Evolutionary conservation across 306 rosid species (phyloP), one percentile per base, ranked within the genome.

Genomic region (Citrullus colocynthis): DNA sequence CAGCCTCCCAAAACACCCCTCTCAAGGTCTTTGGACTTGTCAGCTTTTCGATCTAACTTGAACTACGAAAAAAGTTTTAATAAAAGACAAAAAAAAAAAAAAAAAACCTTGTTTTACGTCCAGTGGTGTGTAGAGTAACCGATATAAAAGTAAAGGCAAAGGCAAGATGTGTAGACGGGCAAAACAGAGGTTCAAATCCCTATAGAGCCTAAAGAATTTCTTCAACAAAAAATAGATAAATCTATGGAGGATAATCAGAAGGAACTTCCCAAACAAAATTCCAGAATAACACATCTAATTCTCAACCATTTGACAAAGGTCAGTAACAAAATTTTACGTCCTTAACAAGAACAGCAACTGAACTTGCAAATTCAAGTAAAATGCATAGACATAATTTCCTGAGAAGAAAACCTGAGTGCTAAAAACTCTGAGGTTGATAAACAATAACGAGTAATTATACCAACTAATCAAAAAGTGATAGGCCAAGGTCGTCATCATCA

Each of bases 401-500:
- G 13, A 49, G 48, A 9, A 71, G 13, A 71, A 72, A 49, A 72
- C 28, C 9, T 24, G 6, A 72, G 24, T 16, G 15, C 58, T 71
- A 72, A 32, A 71, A 52, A 52, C 18, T 51, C 12, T 51, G 17
- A 32, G 36, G 20, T 73, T 52, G 32, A 32, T 30, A 52, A 51
- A 73, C 62, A 32, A 52, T 51, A 16, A 6, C 76, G 1, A 48
- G 49, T 12, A 2, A 41, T 1, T 57, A 62, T 42, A 62, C 56
- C 39, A 62, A 64, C 87, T 93, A 91, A 88, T 93, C 98, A 78
- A 93, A 93, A 64, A 94, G 97, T 30, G 96, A 89, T 52, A 94
- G 72, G 60, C 98, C 97, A 89, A 94, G 20, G 36, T 94, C 80
- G 0, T 63, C 97, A 0, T 89, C 98, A 1, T 94, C 98, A 16